Percentiles rank a stretch among this genome's conserved stretches.
These are phyloP conservation scores for Auriscalpium microsporum DNA, from an alignment of 768 basidiomycete species.

Conservation along the genomic window DNA sequence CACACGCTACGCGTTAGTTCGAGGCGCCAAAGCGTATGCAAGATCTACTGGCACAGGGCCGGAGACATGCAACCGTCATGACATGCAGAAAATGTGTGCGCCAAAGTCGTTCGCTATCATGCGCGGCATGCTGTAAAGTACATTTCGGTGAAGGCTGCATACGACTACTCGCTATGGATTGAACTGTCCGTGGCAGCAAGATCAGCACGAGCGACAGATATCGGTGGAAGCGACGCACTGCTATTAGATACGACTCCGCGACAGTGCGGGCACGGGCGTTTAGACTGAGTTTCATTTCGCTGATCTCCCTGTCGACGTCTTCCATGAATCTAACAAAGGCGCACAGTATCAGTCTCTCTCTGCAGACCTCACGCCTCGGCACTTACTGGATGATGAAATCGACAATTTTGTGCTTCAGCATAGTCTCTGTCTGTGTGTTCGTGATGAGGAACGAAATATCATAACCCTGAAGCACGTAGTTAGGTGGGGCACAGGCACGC, in stretches of 20 bases:
- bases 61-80: too few species aligned
- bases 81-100: too few species aligned
- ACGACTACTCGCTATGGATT: conserved; percentile 13
- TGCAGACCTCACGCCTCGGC: neutral
- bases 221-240: conserved; percentile 43
- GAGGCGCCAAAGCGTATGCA: too few species aligned
- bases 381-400: conserved; percentile 98
- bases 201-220: neutral
- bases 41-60: too few species aligned
- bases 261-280: conserved; percentile 96
- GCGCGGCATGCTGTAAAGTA: conserved; percentile 4
- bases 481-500: neutral
- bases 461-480: conserved; percentile 59
- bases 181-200: conserved; percentile 11
- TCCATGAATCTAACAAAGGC: conserved; percentile 76
- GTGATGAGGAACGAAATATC: conserved; percentile 99
- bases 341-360: neutral
- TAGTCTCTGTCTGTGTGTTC: conserved; percentile 92
- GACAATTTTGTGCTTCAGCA: conserved; percentile 99
- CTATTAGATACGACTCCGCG: conserved; percentile 89
- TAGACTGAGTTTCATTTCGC: conserved; percentile 96
- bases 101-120: neutral
- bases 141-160: conserved; percentile 5
- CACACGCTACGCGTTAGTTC: neutral
- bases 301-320: conserved; percentile 98